Evolutionary conservation across 257 asterid species (phyloP), one percentile per base, ranked within the genome.

Genomic region (Solanum piurae): DNA sequence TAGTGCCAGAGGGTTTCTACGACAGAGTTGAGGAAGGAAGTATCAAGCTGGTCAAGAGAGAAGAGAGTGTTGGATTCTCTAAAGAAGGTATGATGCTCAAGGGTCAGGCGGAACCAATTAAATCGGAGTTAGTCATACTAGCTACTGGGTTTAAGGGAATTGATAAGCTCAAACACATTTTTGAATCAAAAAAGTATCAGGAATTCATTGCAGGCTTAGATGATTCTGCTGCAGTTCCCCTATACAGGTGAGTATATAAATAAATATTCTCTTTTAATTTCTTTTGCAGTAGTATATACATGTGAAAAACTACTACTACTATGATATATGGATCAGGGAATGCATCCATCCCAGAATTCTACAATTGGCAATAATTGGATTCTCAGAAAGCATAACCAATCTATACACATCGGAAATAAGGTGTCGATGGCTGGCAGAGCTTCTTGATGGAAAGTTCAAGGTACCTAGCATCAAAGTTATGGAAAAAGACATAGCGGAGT

Each of bases 1-100:
- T 88, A 0, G 92, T 92, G 5, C 96, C 94, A 1, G 91, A 92
- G 64, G 91, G 89, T n/a, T 93, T 91, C 88, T 94, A 89, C 27
- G 89, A 92, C 12, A 89, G 83, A 38, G 95, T 93, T 21, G 94
- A 91, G 31, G 87, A 90, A n/a, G 96, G 93, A 87, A 91, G 94
- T 91, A 91, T 93, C 86, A 36, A 86, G 36, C 89, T 94, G 9
- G 34, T 33, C 42, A 88, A 88, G 87, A 89, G 92, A 88, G 88
- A 90, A 31, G 52, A 42, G 36, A 11, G 46, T 38, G 89, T 91
- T 79, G 79, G 74, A 74, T 92, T 93, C 66, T 87, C 88, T 23
- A 86, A 79, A 8, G 89, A 94, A 31, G 96, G 93, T 13, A 76
- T 93, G 12, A 8, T 91, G 84, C 44, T 91, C 4, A 85, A 91